Conservation (phyloP, 2,329 filamentous ascomycete species). For the Ambrosiella beaveri region DNA sequence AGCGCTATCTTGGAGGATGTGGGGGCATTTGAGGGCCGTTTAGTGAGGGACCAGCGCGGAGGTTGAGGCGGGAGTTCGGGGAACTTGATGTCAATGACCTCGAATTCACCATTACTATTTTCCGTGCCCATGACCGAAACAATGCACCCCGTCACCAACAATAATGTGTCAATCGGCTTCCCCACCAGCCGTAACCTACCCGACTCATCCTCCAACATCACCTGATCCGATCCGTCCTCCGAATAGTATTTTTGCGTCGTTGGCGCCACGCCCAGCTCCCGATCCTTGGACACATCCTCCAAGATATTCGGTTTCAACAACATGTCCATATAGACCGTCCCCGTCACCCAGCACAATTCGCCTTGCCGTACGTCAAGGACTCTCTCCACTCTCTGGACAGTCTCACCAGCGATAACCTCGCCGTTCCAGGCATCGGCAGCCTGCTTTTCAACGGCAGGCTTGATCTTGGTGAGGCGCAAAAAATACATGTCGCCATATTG, state of each 20-base stretch:
- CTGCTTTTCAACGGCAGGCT: conserved; percentile 59
- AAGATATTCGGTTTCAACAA: conserved; percentile 87
- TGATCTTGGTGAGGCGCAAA: conserved; percentile 70
- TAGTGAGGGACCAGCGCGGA: conserved; percentile 56
- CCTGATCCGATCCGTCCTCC: conserved; percentile 40
- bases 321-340: conserved; percentile 97
- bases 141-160: conserved; percentile 83
- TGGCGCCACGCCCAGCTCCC: conserved; percentile 75
- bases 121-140: conserved; percentile 91
- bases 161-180: conserved; percentile 43
- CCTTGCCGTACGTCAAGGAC: conserved; percentile 93
- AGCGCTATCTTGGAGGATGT: conserved; percentile 38
- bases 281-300: conserved; percentile 86
- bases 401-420: conserved; percentile 61
- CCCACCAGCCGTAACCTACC: conserved; percentile 71
- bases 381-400: conserved; percentile 59
- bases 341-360: conserved; percentile 84
- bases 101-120: conserved; percentile 79
- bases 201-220: conserved; percentile 91
- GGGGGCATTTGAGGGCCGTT: conserved; percentile 21
- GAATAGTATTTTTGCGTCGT: conserved; percentile 60
- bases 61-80: conserved; percentile 75
- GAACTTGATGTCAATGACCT: conserved; percentile 77
- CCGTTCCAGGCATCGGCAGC: conserved; percentile 62
- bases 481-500: conserved; percentile 99